Evolutionary conservation across 176 grass and related monocot species (phyloP).

Genomic region (Aegilops speltoides): DNA sequence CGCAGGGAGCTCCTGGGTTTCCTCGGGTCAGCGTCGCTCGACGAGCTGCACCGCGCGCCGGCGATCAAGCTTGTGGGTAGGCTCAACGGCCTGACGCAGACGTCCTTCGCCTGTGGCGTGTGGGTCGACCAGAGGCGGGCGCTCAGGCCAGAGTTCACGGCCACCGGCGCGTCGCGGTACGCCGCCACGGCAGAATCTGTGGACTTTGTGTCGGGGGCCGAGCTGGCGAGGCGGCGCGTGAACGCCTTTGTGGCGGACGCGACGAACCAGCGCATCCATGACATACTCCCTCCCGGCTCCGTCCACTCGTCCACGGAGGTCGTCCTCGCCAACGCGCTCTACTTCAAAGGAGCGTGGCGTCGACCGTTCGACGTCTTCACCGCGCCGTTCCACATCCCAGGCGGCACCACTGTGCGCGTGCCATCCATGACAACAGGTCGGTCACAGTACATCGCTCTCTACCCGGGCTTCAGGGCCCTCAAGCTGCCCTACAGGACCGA

Average conservation of each 20-base stretch:
- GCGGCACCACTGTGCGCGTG: too few relatives aligned
- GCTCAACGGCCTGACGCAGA: neutral
- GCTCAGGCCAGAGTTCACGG: neutral
- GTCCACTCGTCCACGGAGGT: neutral
- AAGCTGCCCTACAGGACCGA: neutral
- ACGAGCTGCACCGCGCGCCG: neutral
- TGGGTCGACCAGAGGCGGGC: neutral
- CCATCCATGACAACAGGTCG: too few relatives aligned
- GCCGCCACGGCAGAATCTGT: neutral
- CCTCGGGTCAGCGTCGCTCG: neutral
- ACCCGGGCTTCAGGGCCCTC: neutral
- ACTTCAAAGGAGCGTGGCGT: slow-evolving; percentile 8
- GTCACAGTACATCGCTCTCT: too few relatives aligned
- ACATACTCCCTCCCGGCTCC: slow-evolving; percentile 25
- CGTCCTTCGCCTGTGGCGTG: slow-evolving; percentile 33
- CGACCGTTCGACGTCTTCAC: too few relatives aligned
- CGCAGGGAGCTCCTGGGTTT: slow-evolving; percentile 4
- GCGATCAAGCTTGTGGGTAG: neutral
- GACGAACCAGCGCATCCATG: neutral
- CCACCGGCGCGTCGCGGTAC: neutral
- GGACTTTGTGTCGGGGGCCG: neutral
- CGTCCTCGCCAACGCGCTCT: slow-evolving; percentile 29
- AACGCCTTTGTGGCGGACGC: neutral
- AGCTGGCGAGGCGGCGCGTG: neutral
- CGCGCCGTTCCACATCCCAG: too few relatives aligned